Conservation (phyloP, 495 filamentous ascomycete genomes). For the Xylaria nigripes region DNA sequence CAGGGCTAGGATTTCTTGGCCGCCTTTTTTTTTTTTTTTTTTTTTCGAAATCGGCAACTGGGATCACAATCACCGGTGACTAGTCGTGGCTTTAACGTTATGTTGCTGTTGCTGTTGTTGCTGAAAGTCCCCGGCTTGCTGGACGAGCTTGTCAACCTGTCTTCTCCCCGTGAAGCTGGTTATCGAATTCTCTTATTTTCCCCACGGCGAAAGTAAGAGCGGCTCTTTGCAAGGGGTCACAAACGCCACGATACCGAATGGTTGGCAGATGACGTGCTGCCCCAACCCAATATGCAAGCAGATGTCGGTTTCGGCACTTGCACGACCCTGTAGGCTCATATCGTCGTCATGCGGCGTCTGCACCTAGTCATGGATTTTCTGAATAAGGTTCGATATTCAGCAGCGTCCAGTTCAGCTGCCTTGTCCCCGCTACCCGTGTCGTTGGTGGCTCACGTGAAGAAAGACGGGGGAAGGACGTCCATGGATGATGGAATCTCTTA, state of each 20-base stretch:
- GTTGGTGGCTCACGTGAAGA: slow-evolving; percentile 23
- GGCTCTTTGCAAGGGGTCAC: slow-evolving; percentile 34
- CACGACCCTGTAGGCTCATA: too few species aligned
- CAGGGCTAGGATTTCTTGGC: slow-evolving; percentile 62
- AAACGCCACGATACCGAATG: slow-evolving; percentile 28
- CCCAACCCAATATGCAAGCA: slow-evolving; percentile 8
- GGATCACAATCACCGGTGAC: slow-evolving; percentile 61
- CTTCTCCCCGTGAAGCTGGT: slow-evolving; percentile 51
- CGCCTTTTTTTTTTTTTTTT: too few species aligned
- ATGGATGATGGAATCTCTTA: too few species aligned
- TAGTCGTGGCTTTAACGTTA: slow-evolving; percentile 81
- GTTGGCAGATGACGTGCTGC: slow-evolving; percentile 21
- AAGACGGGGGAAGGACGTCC: too few species aligned
- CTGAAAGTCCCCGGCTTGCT: slow-evolving; percentile 36
- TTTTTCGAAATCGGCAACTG: slow-evolving; percentile 61
- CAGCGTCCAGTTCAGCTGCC: too few species aligned
- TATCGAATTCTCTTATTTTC: slow-evolving; percentile 46
- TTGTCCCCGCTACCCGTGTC: too few species aligned
- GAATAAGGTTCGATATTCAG: slow-evolving; percentile 11
- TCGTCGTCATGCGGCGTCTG: slow-evolving; percentile 15
- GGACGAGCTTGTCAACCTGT: slow-evolving; percentile 37
- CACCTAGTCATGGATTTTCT: slow-evolving; percentile 5
- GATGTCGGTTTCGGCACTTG: too few species aligned
- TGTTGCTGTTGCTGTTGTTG: too few species aligned
- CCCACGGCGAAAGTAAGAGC: too few species aligned